Evolutionary conservation across 148 eudicot species (phyloP).

Genomic region (Vaccinium myrtillus): DNA sequence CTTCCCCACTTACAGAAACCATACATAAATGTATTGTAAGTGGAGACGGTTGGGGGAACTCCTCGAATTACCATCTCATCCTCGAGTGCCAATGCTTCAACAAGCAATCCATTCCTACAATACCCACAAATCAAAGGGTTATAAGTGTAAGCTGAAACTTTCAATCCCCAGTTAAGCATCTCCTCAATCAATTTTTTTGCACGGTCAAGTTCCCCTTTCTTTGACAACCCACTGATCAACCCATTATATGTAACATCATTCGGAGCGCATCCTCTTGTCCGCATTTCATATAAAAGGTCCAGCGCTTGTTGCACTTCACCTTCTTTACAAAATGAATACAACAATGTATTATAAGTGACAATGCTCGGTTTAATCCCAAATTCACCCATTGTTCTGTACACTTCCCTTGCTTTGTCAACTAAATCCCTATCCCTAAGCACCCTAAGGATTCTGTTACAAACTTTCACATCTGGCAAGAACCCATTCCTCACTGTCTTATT

Average conservation of each 20-base stretch:
- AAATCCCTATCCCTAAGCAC: conserved; percentile 46
- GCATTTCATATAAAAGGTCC: conserved; percentile 45
- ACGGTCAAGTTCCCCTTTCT: conserved; percentile 38
- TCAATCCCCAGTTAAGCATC: conserved; percentile 42
- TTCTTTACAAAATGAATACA: conserved; percentile 50
- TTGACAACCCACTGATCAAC: conserved; percentile 51
- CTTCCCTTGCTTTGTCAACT: conserved; percentile 29
- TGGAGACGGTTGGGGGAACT: conserved; percentile 40
- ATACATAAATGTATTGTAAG: conserved; percentile 47
- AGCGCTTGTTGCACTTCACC: conserved; percentile 44
- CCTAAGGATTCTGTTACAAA: conserved; percentile 56
- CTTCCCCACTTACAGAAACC: conserved; percentile 45
- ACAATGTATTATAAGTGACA: conserved; percentile 52
- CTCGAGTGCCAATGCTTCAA: conserved; percentile 38
- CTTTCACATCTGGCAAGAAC: conserved; percentile 50
- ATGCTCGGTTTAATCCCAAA: conserved; percentile 45
- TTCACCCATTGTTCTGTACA: conserved; percentile 41
- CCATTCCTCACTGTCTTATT: conserved; percentile 48
- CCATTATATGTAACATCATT: conserved; percentile 54
- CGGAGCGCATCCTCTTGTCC: conserved; percentile 40
- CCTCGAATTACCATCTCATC: conserved; percentile 50
- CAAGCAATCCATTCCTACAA: conserved; percentile 42
- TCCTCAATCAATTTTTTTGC: conserved; percentile 42
- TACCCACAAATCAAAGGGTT: conserved; percentile 54
- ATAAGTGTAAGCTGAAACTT: conserved; percentile 50